Evolutionary conservation across 352 stramenopile genomes (phyloP).

Genomic region (Phytopythium litorale): DNA sequence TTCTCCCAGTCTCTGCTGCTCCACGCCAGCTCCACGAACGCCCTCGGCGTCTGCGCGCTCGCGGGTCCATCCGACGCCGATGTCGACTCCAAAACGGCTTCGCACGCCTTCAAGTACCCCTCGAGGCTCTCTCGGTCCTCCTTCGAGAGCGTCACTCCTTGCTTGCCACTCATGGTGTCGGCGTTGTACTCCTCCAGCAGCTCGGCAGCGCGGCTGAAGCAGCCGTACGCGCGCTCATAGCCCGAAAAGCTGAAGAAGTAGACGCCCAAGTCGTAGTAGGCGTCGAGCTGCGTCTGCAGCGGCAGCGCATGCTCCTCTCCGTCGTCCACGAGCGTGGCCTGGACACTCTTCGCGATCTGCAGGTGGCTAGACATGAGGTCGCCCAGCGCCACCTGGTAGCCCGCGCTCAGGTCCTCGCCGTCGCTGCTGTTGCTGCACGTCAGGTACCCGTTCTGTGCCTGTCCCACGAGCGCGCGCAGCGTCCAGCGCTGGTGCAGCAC

Average conservation of each 20-base stretch:
- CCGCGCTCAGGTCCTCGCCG: constrained; percentile 54
- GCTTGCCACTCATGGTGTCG: background rate
- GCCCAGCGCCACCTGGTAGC: constrained; percentile 66
- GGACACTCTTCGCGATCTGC: constrained; percentile 60
- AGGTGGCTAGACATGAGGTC: constrained; percentile 56
- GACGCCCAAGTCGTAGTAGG: constrained; percentile 59
- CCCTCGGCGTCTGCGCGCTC: constrained; percentile 27
- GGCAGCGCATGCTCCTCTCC: constrained; percentile 34
- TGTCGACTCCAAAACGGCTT: constrained; percentile 55
- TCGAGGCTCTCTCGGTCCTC: constrained; percentile 42
- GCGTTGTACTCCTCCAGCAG: constrained; percentile 37
- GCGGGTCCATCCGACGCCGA: constrained; percentile 28
- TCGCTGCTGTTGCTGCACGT: constrained; percentile 61
- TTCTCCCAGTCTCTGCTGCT: constrained; percentile 44
- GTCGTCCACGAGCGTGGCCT: constrained; percentile 45
- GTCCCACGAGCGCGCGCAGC: constrained; percentile 59
- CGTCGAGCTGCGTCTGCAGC: constrained; percentile 45
- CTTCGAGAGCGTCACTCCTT: constrained; percentile 11
- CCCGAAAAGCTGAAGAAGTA: constrained; percentile 80
- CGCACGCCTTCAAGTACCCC: constrained; percentile 67
- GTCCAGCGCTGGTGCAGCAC: constrained; percentile 78
- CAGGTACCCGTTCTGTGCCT: constrained; percentile 71
- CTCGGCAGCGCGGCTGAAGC: constrained; percentile 59
- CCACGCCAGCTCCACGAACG: constrained; percentile 46
- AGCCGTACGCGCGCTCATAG: constrained; percentile 74